These are phyloP conservation scores for Penicillium sclerotigenum DNA, from an alignment of 2,329 filamentous ascomycete species.

Conservation along the genomic window DNA sequence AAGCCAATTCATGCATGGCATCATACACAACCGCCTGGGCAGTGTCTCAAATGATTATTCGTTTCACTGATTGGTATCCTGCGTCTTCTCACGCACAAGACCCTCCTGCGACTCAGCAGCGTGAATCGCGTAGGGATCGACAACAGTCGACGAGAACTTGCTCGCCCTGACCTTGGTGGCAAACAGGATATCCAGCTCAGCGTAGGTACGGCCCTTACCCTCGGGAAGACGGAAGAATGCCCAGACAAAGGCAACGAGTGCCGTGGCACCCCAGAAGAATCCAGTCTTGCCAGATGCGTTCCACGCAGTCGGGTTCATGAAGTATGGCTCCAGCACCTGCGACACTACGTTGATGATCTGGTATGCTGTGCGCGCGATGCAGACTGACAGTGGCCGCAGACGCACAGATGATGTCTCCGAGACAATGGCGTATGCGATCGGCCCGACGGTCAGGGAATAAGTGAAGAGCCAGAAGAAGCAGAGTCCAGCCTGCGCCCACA, in stretches of 20 bases:
- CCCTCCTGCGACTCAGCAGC: conserved; percentile 16
- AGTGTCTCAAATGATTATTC: background rate
- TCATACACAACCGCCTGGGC: background rate
- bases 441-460: conserved; percentile 56
- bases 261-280: conserved; percentile 42
- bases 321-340: conserved; percentile 39
- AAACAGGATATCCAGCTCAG: conserved; percentile 45
- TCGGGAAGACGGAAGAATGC: conserved; percentile 41
- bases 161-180: conserved; percentile 35
- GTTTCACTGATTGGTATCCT: conserved; percentile 11
- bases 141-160: conserved; percentile 28
- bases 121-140: conserved; percentile 18
- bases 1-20: background rate
- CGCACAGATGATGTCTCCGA: conserved; percentile 55
- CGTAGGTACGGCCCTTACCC: conserved; percentile 38
- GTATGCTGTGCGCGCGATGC: conserved; percentile 52
- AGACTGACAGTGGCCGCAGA: conserved; percentile 56
- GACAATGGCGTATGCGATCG: conserved; percentile 53
- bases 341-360: conserved; percentile 50
- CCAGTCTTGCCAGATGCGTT: conserved; percentile 41
- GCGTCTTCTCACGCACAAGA: conserved; percentile 8
- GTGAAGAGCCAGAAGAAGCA: conserved; percentile 55
- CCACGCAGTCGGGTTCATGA: conserved; percentile 35
- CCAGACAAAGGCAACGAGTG: conserved; percentile 31
- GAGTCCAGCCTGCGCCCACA: conserved; percentile 39